phyloP scores from a whole-genome alignment of 2,329 filamentous ascomycete species.

The Fusarium neocosmosporiellum region DNA sequence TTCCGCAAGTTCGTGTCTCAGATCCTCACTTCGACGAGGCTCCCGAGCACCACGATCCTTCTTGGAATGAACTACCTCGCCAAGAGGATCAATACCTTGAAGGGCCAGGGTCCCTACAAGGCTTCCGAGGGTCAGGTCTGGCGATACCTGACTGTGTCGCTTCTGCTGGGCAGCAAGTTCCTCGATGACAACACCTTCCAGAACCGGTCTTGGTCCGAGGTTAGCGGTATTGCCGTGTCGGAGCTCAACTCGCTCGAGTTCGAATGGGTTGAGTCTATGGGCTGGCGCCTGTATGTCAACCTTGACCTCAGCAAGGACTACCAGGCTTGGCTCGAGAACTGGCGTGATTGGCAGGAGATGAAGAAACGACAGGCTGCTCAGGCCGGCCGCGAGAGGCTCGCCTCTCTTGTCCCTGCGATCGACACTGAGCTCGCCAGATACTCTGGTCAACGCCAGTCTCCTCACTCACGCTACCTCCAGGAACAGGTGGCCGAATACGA shows the following conservation, averaged over 20 bases:
- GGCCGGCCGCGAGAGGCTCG: slow-evolving; percentile 61
- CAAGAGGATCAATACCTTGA: slow-evolving; percentile 82
- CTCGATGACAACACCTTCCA: slow-evolving; percentile 98
- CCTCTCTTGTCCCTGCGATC: slow-evolving; percentile 60
- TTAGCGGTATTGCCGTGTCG: slow-evolving; percentile 86
- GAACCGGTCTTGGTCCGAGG: slow-evolving; percentile 96
- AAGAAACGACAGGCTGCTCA: slow-evolving; percentile 65
- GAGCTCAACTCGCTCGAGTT: slow-evolving; percentile 89
- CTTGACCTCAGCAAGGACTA: slow-evolving; percentile 80
- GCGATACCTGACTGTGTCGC: slow-evolving; percentile 85
- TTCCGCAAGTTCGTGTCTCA: slow-evolving; percentile 94
- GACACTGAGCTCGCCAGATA: slow-evolving; percentile 56
- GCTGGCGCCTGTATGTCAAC: slow-evolving; percentile 89
- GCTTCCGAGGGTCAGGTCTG: slow-evolving; percentile 80
- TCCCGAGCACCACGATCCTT: slow-evolving; percentile 91
- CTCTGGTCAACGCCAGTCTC: slow-evolving; percentile 51
- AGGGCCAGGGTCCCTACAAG: slow-evolving; percentile 63
- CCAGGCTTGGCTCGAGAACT: slow-evolving; percentile 71
- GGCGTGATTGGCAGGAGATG: slow-evolving; percentile 66
- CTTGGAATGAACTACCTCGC: slow-evolving; percentile 91
- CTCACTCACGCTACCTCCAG: slow-evolving; percentile 60
- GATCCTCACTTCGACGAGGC: slow-evolving; percentile 88
- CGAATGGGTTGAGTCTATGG: slow-evolving; percentile 86
- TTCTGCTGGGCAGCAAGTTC: slow-evolving; percentile 94
- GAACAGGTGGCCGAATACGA: slow-evolving; percentile 68